These are phyloP conservation scores for Blastomyces parvus DNA, from an alignment of 2,329 filamentous ascomycete genomes.

Conservation along the genomic window DNA sequence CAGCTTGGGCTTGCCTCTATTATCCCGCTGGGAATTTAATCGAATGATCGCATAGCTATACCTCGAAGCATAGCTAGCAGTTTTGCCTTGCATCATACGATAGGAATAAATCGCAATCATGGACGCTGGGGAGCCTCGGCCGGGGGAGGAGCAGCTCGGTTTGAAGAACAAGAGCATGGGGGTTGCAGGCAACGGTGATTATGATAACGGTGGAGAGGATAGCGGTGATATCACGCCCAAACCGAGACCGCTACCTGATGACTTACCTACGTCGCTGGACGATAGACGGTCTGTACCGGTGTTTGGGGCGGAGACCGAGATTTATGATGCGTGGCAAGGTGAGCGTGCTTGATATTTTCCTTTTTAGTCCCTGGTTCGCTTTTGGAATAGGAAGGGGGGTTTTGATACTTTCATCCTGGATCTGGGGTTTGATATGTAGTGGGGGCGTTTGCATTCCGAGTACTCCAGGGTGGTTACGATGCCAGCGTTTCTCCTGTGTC, in stretches of 20 bases:
- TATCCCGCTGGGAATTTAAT: neutral
- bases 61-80: neutral
- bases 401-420: neutral
- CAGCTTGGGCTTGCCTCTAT: neutral
- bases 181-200: constrained; percentile 3
- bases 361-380: neutral
- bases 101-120: constrained; percentile 20
- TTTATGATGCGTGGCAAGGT: constrained; percentile 99
- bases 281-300: constrained; percentile 64
- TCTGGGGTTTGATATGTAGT: neutral
- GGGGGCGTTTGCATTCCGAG: neutral
- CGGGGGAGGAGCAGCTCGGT: constrained; percentile 21
- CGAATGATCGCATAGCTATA: neutral
- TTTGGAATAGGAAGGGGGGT: neutral
- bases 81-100: neutral
- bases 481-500: neutral
- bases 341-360: constrained; percentile 24
- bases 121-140: constrained; percentile 27
- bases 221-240: constrained; percentile 13
- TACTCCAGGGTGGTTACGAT: neutral
- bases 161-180: constrained; percentile 4
- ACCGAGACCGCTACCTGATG: constrained; percentile 55
- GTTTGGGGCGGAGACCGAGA: constrained; percentile 76
- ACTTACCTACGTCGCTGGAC: constrained; percentile 84
- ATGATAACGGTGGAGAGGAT: constrained; percentile 4